Evolutionary conservation across 768 basidiomycete genomes (phyloP), one percentile per base, ranked within the genome.

Genomic region (Boletus tylopilopsis): DNA sequence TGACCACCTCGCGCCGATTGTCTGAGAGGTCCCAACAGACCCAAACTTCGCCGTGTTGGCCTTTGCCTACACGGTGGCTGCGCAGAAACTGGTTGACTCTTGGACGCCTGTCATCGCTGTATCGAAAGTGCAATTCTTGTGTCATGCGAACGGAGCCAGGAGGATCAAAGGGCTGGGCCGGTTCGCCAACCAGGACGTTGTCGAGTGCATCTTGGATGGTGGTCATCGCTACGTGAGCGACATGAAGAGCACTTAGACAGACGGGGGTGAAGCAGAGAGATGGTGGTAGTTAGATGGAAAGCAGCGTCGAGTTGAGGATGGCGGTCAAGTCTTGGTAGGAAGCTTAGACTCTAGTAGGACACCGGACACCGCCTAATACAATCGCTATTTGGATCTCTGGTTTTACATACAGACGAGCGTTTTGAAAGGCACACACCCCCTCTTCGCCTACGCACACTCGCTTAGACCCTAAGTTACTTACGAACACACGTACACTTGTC

Each of bases 1-100:
- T 65, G 54, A 75, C 73, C 47, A 77, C 64, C 78, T 68, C 63
- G 74, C 78, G 71, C 64, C 77, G 71, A 63, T 67, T 74, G 61
- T 59, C 64, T 57, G 57, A 71, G 64, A 68, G 74, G 68, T 80
- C 79, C 63, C 62, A 77, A 29, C 89, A 90, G 5, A 87, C 73
- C 69, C 82, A 88, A 53, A 97, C 94, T 61, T 87, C 82, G 41
- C 94, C 94, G 62, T 96, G 94, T 63, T 91, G 89, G 12, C 94
- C 94, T 50, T 79, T 81, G 19, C 94, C 94, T 19, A 96, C 83
- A 61, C 80, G 79, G 47, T 77, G 75, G 45, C 84, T 74, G 49
- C 93, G 81, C 41, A 83, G 73, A 67, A 95, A 97, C 68, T 94
- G 89, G 73, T 97, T 97, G 57, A 96, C 68, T 71, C 84, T 80